Percentiles rank a stretch among this genome's conserved stretches.
These are phyloP conservation scores for Aureobasidium sp. DNA, from an alignment of 2,329 filamentous ascomycete species.

Conservation along the genomic window DNA sequence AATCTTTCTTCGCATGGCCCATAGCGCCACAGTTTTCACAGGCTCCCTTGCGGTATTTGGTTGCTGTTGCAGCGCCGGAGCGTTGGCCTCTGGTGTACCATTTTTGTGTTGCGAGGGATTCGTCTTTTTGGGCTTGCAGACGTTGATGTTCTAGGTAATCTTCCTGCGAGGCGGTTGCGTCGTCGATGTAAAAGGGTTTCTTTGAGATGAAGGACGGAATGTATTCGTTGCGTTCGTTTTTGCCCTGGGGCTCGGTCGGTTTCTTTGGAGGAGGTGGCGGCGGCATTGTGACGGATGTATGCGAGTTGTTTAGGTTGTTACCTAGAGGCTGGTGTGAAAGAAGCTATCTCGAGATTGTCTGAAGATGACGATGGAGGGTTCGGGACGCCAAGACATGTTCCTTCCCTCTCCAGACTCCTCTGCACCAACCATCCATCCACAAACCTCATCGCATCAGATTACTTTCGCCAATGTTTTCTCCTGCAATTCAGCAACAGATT, in stretches of 20 bases:
- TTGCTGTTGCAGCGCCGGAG: conserved; percentile 67
- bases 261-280: conserved; percentile 53
- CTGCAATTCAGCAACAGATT: no score
- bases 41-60: conserved; percentile 94
- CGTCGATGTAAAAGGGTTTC: conserved; percentile 90
- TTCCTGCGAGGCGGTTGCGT: conserved; percentile 58
- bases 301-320: neutral
- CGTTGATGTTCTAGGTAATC: conserved; percentile 98
- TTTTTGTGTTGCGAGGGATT: conserved; percentile 55
- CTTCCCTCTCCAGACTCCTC: neutral
- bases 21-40: conserved; percentile 98
- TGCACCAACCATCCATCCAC: no score
- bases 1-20: conserved; percentile 94
- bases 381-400: neutral
- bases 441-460: neutral
- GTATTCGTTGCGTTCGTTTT: conserved; percentile 93
- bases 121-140: conserved; percentile 59
- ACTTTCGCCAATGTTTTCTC: no score
- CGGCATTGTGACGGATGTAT: neutral
- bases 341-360: neutral
- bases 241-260: conserved; percentile 57
- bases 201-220: conserved; percentile 98
- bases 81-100: conserved; percentile 93
- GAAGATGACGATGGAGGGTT: neutral
- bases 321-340: neutral